A percentile compares a stretch with the other conserved stretches of the same genome.
Evolutionary conservation across 1,284 basidiomycete species (phyloP).

Genomic region (Ganoderma sinense): DNA sequence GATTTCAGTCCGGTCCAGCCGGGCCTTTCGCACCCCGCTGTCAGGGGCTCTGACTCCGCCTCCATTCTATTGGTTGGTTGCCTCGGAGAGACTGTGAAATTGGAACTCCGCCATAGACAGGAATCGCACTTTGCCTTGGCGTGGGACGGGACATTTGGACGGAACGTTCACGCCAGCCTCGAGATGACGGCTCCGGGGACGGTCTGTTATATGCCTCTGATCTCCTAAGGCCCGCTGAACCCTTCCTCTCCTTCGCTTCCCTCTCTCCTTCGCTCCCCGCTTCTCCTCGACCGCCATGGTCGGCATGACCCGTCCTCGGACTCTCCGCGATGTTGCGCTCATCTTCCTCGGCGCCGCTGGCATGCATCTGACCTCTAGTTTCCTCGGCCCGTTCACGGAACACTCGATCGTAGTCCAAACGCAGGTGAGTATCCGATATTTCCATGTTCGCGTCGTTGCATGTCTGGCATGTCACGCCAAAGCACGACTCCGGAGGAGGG

Average conservation of each 20-base stretch:
- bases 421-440: constrained; percentile 26
- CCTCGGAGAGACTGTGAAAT: background rate
- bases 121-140: background rate
- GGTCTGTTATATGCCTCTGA: constrained; percentile 4
- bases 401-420: constrained; percentile 48
- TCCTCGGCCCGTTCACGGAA: constrained; percentile 44
- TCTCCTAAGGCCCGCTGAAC: constrained; percentile 15
- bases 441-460: background rate
- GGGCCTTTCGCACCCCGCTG: background rate
- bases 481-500: background rate
- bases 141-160: background rate
- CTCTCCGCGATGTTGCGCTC: constrained; percentile 56
- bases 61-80: background rate
- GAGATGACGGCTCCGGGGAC: background rate
- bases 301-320: constrained; percentile 36
- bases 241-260: constrained; percentile 14
- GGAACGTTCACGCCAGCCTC: background rate
- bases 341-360: constrained; percentile 56
- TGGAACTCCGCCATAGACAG: background rate
- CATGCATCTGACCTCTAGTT: constrained; percentile 57
- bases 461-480: background rate
- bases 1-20: background rate
- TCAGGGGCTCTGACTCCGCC: background rate
- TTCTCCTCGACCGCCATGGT: constrained; percentile 26
- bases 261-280: constrained; percentile 7